Percentiles rank a stretch among this genome's conserved stretches.
phyloP scores from a whole-genome alignment of 1,284 basidiomycete genomes.

The Austropuccinia psidii region DNA sequence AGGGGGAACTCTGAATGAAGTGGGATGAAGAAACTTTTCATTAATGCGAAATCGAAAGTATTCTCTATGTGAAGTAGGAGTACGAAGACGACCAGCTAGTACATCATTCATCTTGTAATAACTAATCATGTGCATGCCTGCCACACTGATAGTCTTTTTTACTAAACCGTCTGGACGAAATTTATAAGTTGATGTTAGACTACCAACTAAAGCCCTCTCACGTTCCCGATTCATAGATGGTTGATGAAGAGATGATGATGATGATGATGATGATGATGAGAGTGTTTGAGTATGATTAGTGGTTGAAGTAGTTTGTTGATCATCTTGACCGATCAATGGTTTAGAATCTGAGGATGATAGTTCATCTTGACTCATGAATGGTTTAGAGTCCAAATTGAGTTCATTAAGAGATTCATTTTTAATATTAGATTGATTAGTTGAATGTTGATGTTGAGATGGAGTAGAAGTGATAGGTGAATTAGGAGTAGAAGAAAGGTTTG shows the following conservation, averaged over 20 bases:
- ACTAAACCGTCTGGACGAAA: slow-evolving; percentile 84
- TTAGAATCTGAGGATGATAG: neutral
- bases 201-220: slow-evolving; percentile 75
- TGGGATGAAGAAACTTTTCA: neutral
- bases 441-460: slow-evolving; percentile 11
- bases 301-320: no score
- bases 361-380: no score
- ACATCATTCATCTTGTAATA: slow-evolving; percentile 36
- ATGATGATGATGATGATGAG: slow-evolving; percentile 40
- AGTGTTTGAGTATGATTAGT: slow-evolving; percentile 41
- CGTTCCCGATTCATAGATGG: slow-evolving; percentile 54
- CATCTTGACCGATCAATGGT: neutral
- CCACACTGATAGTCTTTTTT: slow-evolving; percentile 60
- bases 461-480: neutral
- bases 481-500: neutral
- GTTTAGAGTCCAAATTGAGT: no score
- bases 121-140: slow-evolving; percentile 37
- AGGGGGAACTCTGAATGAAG: slow-evolving; percentile 15
- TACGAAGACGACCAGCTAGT: slow-evolving; percentile 12
- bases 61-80: neutral
- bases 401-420: no score
- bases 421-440: neutral
- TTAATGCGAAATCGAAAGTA: neutral
- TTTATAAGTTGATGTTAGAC: slow-evolving; percentile 79
- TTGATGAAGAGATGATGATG: slow-evolving; percentile 53